phyloP scores from a whole-genome alignment of 2,329 filamentous ascomycete genomes.

The Aureobasidium sp. region DNA sequence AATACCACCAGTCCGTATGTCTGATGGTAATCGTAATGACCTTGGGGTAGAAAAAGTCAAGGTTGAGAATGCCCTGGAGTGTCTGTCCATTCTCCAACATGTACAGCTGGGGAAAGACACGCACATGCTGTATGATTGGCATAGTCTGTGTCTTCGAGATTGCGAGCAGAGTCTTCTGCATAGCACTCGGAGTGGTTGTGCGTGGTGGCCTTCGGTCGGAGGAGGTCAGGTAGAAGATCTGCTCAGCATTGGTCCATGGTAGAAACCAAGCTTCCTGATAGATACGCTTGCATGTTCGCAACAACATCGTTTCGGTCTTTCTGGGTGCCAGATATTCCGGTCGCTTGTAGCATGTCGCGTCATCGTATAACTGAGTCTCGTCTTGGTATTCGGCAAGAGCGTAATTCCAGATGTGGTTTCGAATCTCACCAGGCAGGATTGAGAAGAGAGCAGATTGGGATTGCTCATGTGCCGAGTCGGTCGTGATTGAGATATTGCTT shows the following conservation, averaged over 20 bases:
- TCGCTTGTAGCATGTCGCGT: constrained; percentile 24
- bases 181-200: neutral
- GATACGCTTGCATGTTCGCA: constrained; percentile 29
- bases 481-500: neutral
- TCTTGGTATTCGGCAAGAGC: constrained; percentile 24
- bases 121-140: constrained; percentile 5
- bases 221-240: constrained; percentile 10
- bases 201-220: constrained; percentile 1
- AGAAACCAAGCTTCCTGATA: constrained; percentile 25
- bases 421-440: constrained; percentile 21
- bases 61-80: constrained; percentile 14
- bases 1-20: constrained; percentile 29
- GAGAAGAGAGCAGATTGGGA: neutral
- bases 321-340: constrained; percentile 24
- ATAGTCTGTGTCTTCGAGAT: neutral
- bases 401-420: constrained; percentile 28
- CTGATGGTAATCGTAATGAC: constrained; percentile 26
- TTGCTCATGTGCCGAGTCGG: neutral
- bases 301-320: constrained; percentile 18
- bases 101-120: constrained; percentile 12
- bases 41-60: constrained; percentile 17
- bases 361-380: constrained; percentile 18
- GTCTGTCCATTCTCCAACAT: neutral
- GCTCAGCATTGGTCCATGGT: constrained; percentile 6
- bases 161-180: neutral